These are phyloP conservation scores for Citeromyces nyonsensis DNA, from an alignment of 805 yeast genomes.

Conservation along the genomic window DNA sequence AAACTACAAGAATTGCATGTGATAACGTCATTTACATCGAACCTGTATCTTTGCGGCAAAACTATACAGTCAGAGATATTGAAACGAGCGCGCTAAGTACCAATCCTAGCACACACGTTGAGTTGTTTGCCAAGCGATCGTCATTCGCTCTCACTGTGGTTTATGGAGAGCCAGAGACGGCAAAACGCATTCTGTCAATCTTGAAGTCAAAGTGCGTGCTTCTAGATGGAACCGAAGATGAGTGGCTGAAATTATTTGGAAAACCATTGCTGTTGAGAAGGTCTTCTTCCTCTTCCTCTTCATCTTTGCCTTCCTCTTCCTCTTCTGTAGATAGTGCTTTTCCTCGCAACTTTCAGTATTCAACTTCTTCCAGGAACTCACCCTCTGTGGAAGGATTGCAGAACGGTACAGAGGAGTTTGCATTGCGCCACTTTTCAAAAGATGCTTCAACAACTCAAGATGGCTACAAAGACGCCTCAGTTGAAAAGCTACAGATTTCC, in stretches of 20 bases:
- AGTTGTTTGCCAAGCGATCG: slow-evolving; percentile 33
- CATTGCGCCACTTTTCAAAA: neutral
- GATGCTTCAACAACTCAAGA: neutral
- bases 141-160: slow-evolving; percentile 49
- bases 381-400: too few relatives aligned
- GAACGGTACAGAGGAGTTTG: too few relatives aligned
- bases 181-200: slow-evolving; percentile 14
- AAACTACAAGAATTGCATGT: slow-evolving; percentile 38
- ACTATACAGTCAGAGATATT: slow-evolving; percentile 49
- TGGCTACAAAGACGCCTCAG: neutral
- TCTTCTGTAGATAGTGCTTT: too few relatives aligned
- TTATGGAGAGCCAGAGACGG: slow-evolving; percentile 26
- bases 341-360: too few relatives aligned
- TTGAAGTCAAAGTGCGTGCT: slow-evolving; percentile 20
- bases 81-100: slow-evolving; percentile 41
- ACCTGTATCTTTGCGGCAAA: slow-evolving; percentile 39
- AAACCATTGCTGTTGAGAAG: too few relatives aligned
- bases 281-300: too few relatives aligned
- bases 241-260: slow-evolving; percentile 39
- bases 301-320: too few relatives aligned
- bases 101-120: slow-evolving; percentile 39
- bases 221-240: slow-evolving; percentile 45
- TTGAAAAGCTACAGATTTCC: slow-evolving; percentile 2
- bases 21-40: slow-evolving; percentile 55
- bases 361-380: too few relatives aligned